Base-by-base conservation (phyloP, 2,329 filamentous ascomycete species). In the Fusarium metavorans region DNA sequence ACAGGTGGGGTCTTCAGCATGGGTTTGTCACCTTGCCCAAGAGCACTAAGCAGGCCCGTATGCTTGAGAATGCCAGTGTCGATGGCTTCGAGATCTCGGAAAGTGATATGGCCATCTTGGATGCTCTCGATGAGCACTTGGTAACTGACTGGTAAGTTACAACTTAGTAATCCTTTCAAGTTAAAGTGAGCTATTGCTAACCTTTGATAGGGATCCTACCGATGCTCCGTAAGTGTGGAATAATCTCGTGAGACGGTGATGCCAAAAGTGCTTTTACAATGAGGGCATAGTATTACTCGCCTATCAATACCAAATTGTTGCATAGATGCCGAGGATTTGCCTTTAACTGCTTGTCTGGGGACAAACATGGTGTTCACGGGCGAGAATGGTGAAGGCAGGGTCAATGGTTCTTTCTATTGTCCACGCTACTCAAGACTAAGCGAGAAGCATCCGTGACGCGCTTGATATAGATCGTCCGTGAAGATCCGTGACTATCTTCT, bases 1-100 rank as follows among this genome's bases (percentile, higher is more conserved):
- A 0, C 54, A 89, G 93, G 65, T 97, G 94, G 94, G 92, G 90
- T 64, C 82, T 96, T 73, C 94, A 97, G 81, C 89, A 95, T 79
- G 91, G 90, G 39, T 92, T 92, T 77, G 89, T 95, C 52, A 91
- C 92, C 6, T 83, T 95, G 71, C 93, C 93, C 6, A 95, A 97
- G 87, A 94, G 92, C 80, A 86, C 88, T 25, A 89, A 85, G 68
- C 85, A 86, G 78, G 87, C 89, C 58, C 87, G 93, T 30, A 91
- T 95, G 65, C 75, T 88, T 6, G 89, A 91, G 79, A 95, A 95
- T 79, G 90, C 87, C 4, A 82, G 90, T 41, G 85, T 95, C 14
- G 88, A 86, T 2, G 83, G 84, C 0, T 91, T 94, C 72, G 85
- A 88, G 64, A 92, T 95, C 61, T 86, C 87, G 0, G 84, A 86